phyloP scores from a whole-genome alignment of 306 rosid genomes.

The Cicer arietinum region DNA sequence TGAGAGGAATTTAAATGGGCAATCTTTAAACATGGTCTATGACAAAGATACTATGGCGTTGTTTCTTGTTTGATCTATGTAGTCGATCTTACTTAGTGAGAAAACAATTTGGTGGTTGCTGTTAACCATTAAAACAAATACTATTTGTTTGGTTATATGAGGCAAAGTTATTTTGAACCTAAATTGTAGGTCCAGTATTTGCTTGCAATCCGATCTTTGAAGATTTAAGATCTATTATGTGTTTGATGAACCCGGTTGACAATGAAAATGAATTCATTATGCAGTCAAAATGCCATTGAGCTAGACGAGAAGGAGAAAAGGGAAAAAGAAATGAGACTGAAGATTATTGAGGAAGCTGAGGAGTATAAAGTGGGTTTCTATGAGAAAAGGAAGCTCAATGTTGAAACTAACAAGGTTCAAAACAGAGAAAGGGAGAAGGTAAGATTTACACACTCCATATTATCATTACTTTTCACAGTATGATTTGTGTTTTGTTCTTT shows the following conservation, averaged over 20 bases:
- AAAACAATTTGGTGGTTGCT: background rate
- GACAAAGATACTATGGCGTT: background rate
- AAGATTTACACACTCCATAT: conserved; percentile 13
- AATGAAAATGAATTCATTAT: conserved; percentile 39
- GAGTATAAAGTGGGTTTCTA: conserved; percentile 80
- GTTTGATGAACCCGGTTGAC: conserved; percentile 33
- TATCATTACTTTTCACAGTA: background rate
- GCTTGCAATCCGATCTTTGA: conserved; percentile 31
- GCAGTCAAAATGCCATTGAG: conserved; percentile 81
- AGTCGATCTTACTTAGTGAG: background rate
- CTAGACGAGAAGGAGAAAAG: conserved; percentile 92
- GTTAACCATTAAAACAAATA: conserved; percentile 15
- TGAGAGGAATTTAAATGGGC: background rate
- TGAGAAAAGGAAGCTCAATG: conserved; percentile 86
- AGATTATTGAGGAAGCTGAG: conserved; percentile 94
- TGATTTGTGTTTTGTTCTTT: background rate
- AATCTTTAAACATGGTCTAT: conserved; percentile 1
- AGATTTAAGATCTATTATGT: conserved; percentile 11
- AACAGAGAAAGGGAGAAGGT: conserved; percentile 99
- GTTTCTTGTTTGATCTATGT: background rate
- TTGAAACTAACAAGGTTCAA: conserved; percentile 73
- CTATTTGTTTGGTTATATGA: conserved; percentile 9
- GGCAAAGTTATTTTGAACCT: conserved; percentile 31
- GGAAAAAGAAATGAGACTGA: conserved; percentile 84
- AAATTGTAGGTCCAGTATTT: conserved; percentile 18